Conservation (phyloP, 345 rosid genomes). For the Gossypium arboreum region DNA sequence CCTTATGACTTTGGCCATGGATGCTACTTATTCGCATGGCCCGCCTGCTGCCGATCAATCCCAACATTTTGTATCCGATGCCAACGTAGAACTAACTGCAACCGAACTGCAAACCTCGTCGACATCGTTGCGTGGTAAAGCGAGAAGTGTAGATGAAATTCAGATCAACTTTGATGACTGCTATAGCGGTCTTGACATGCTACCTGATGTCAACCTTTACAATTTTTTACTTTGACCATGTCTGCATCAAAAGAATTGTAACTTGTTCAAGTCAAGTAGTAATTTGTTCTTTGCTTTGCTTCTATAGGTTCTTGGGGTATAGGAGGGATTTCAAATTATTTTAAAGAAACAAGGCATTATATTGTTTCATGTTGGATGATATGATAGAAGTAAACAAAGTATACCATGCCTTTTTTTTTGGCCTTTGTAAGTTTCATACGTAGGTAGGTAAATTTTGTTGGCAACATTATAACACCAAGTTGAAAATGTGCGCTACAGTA, state of each 20-base stretch:
- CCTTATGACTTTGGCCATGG: conserved; percentile 10
- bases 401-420: too few species aligned
- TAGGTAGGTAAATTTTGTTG: too few species aligned
- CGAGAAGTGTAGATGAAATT: background rate
- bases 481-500: background rate
- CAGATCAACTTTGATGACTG: conserved; percentile 28
- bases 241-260: too few species aligned
- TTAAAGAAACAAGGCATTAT: too few species aligned
- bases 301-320: too few species aligned
- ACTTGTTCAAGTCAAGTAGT: too few species aligned
- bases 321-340: too few species aligned
- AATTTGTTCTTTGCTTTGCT: too few species aligned
- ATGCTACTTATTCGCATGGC: conserved; percentile 5
- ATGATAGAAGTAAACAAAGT: too few species aligned
- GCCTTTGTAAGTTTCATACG: too few species aligned
- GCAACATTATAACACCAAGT: too few species aligned
- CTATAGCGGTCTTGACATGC: conserved; percentile 33
- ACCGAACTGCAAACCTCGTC: background rate
- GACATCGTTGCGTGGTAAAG: background rate
- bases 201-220: conserved; percentile 24
- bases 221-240: conserved; percentile 23
- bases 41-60: background rate
- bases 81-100: background rate
- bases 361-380: too few species aligned
- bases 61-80: background rate